Percentiles rank a stretch among this genome's conserved stretches.
These are phyloP conservation scores for Termitomyces sp. DNA, from an alignment of 768 basidiomycete species.

Conservation along the genomic window DNA sequence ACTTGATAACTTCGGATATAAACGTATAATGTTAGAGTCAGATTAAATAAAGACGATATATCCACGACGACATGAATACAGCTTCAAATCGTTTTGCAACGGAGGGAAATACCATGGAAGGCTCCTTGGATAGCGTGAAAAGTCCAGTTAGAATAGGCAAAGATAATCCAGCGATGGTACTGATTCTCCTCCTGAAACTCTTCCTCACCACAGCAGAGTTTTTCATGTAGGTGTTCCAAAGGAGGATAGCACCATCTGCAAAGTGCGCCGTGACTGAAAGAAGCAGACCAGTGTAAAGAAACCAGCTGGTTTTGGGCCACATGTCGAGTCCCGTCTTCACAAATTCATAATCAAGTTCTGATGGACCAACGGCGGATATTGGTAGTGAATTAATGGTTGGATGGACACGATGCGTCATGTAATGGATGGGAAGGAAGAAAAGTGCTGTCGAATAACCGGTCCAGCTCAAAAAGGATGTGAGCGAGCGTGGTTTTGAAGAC, in stretches of 20 bases:
- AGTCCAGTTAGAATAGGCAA: slow-evolving; percentile 56
- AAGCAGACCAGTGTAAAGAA: slow-evolving; percentile 60
- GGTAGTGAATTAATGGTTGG: slow-evolving; percentile 43
- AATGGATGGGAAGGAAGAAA: slow-evolving; percentile 64
- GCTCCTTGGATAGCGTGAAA: slow-evolving; percentile 48
- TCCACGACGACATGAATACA: slow-evolving; percentile 37
- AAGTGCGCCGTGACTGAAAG: slow-evolving; percentile 52
- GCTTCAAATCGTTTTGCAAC: slow-evolving; percentile 46
- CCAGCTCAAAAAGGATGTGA: slow-evolving; percentile 43
- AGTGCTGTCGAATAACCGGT: slow-evolving; percentile 59
- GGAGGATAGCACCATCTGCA: slow-evolving; percentile 50
- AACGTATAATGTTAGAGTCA: not conserved
- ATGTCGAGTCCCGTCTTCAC: slow-evolving; percentile 64
- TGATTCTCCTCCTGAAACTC: slow-evolving; percentile 15
- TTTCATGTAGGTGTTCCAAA: slow-evolving; percentile 47
- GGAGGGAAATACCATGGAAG: slow-evolving; percentile 48
- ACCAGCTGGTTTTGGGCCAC: slow-evolving; percentile 60
- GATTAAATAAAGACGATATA: slow-evolving; percentile 42
- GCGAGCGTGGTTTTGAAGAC: slow-evolving; percentile 26
- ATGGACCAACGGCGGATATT: slow-evolving; percentile 58
- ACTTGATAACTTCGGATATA: not conserved
- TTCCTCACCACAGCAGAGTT: slow-evolving; percentile 13
- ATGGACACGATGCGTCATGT: slow-evolving; percentile 57
- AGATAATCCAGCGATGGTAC: slow-evolving; percentile 30
- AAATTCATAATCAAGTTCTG: slow-evolving; percentile 80